Conservation (phyloP, 495 filamentous ascomycete genomes). For the Platismatia glauca region DNA sequence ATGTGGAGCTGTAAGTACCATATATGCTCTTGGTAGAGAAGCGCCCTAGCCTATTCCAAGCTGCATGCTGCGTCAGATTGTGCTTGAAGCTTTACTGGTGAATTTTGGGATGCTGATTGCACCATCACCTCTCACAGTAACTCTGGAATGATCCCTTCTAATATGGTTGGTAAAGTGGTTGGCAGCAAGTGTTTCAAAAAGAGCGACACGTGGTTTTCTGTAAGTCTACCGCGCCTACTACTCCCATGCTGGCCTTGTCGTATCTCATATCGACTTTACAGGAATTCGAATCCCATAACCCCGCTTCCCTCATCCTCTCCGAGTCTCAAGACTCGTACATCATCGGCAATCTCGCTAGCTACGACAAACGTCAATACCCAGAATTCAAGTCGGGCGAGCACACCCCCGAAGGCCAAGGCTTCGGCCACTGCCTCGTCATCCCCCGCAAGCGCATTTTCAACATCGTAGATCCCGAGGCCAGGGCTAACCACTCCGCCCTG, state of each 20-base stretch:
- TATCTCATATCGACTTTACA: neutral
- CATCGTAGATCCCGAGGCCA: slow-evolving; percentile 24
- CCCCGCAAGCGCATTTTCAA: slow-evolving; percentile 28
- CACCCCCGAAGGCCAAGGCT: slow-evolving; percentile 25
- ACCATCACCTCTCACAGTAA: neutral
- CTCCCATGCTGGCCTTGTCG: neutral
- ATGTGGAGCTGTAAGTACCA: slow-evolving; percentile 20
- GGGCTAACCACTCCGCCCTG: slow-evolving; percentile 15
- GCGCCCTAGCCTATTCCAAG: neutral
- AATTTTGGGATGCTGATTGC: neutral
- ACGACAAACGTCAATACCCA: slow-evolving; percentile 28
- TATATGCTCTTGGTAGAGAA: neutral
- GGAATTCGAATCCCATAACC: slow-evolving; percentile 23
- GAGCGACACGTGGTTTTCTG: slow-evolving; percentile 23
- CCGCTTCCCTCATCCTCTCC: slow-evolving; percentile 14
- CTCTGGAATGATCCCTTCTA: slow-evolving; percentile 16
- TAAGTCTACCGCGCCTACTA: slow-evolving; percentile 4
- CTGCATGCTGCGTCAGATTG: neutral
- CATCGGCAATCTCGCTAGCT: slow-evolving; percentile 28
- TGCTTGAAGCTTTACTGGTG: neutral
- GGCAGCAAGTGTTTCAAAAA: slow-evolving; percentile 6
- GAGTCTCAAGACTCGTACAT: slow-evolving; percentile 22
- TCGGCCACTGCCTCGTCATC: slow-evolving; percentile 30
- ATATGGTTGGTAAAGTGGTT: slow-evolving; percentile 9
- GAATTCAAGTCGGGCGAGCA: slow-evolving; percentile 14